Conservation (phyloP, 352 stramenopile genomes). For the Thalassiosira mediterranea region DNA sequence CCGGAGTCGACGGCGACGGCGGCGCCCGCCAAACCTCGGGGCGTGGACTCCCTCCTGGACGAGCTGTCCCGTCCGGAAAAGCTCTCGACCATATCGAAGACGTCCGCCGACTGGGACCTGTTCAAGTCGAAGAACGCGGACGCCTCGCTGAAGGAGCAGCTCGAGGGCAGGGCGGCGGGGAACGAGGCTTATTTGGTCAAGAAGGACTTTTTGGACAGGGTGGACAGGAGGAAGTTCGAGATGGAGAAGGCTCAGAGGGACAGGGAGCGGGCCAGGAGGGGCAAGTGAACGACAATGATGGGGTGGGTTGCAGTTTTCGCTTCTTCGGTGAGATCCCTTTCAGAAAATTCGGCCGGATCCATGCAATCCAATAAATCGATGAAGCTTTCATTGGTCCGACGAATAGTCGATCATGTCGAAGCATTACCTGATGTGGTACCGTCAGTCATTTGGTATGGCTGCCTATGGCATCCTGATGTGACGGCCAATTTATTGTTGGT, state of each 20-base stretch:
- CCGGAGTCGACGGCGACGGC: neutral
- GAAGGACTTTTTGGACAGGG: constrained; percentile 91
- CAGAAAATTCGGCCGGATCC: neutral
- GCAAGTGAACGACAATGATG: constrained; percentile 22
- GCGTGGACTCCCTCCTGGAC: constrained; percentile 86
- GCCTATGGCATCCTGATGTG: too few relatives aligned
- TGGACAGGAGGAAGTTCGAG: constrained; percentile 79
- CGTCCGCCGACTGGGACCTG: constrained; percentile 92
- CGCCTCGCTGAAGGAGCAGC: constrained; percentile 89
- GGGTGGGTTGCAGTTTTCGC: neutral
- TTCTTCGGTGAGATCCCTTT: neutral
- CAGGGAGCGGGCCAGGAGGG: constrained; percentile 49
- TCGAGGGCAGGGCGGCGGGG: constrained; percentile 88
- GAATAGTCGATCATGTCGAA: too few relatives aligned
- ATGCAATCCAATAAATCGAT: too few relatives aligned
- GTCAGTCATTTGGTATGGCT: too few relatives aligned
- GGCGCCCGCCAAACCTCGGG: constrained; percentile 11
- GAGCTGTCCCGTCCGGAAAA: constrained; percentile 90
- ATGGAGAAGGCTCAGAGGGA: constrained; percentile 77
- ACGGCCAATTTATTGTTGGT: too few relatives aligned
- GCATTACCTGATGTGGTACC: too few relatives aligned
- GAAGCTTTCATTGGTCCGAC: too few relatives aligned
- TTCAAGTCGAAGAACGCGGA: constrained; percentile 89
- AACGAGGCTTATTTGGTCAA: constrained; percentile 95
- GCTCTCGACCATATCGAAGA: constrained; percentile 94